Percentiles rank a stretch among this genome's conserved stretches.
These are phyloP conservation scores for Ophidiomyces ophidiicola DNA, from an alignment of 2,329 filamentous ascomycete genomes.

Conservation along the genomic window DNA sequence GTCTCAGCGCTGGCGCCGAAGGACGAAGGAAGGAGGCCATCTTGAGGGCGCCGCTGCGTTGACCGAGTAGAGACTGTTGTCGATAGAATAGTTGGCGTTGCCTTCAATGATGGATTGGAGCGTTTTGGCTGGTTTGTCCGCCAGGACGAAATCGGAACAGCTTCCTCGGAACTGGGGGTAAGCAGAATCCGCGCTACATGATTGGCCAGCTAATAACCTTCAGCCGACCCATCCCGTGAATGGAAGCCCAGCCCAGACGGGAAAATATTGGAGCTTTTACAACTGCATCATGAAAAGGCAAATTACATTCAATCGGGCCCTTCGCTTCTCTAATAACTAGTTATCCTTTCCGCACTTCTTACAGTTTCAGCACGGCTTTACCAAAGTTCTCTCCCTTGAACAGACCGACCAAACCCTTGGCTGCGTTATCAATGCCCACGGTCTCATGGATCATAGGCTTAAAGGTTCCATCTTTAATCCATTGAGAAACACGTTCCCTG, in stretches of 20 bases:
- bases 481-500: slow-evolving; percentile 61
- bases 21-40: slow-evolving; percentile 35
- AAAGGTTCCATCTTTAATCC: slow-evolving; percentile 64
- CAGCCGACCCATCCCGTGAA: slow-evolving; percentile 16
- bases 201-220: slow-evolving; percentile 11
- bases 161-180: slow-evolving; percentile 15
- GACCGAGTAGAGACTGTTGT: too few species aligned
- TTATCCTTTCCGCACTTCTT: slow-evolving; percentile 25
- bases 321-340: not conserved
- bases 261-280: not conserved
- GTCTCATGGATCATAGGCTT: slow-evolving; percentile 58
- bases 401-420: slow-evolving; percentile 62
- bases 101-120: slow-evolving; percentile 1
- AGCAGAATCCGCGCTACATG: slow-evolving; percentile 14
- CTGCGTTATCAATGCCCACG: slow-evolving; percentile 63
- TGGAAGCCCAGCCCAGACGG: not conserved
- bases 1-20: slow-evolving; percentile 26
- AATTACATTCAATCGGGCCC: not conserved
- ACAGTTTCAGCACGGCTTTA: slow-evolving; percentile 65
- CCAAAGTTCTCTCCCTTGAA: slow-evolving; percentile 71
- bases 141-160: slow-evolving; percentile 12
- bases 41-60: not conserved
- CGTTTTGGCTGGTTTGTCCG: not conserved
- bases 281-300: not conserved
- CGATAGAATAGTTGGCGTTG: too few species aligned